Evolutionary conservation across 352 stramenopile species (phyloP), one percentile per base, ranked within the genome.

Genomic region (Plasmopara viticola): DNA sequence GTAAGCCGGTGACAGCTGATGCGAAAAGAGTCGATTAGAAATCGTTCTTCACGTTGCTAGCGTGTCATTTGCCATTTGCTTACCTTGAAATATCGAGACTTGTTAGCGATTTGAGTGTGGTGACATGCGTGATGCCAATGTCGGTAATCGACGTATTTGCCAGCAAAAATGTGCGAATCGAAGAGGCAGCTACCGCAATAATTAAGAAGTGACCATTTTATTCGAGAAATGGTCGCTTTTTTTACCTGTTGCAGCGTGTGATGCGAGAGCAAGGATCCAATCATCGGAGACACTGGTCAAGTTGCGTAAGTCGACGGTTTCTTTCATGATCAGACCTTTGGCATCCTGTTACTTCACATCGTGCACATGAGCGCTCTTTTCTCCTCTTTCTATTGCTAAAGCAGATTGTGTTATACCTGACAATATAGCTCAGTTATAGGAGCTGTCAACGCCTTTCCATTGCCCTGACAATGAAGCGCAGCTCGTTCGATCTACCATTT

Each of bases 1-100:
- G 77, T 86, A 15, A 90, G 58, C 8, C 57, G 43, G 4, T 64
- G 62, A 33, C 79, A 90, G 18, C 58, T 48, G 58, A 44, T 7
- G 9, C 39, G 44, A 35, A 48, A 52, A n/a, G 9, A 45, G 15
- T 30, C 12, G 17, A 47, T 34, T 47, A 34, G n/a, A 12, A 18
- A 14, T n/a, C n/a, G 9, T 25, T 40, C 0, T 13, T n/a, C 8
- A 9, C 6, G 7, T 14, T 45, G 6, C 9, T 28, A 9, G 6
- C 12, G 15, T 18, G 4, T 1, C 8, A 8, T 34, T 9, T 9
- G 9, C 5, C 30, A 34, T 12, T 35, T 35, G 31, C 35, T 25
- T 48, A 65, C 61, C 66, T 55, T 4, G 69, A 78, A 2, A 78
- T 34, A 9, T 69, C 44, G 13, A 78, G 55, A 9, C 20, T 57